These are phyloP conservation scores for Eucalyptus shirleyi DNA, from an alignment of 345 rosid genomes.

Conservation along the genomic window DNA sequence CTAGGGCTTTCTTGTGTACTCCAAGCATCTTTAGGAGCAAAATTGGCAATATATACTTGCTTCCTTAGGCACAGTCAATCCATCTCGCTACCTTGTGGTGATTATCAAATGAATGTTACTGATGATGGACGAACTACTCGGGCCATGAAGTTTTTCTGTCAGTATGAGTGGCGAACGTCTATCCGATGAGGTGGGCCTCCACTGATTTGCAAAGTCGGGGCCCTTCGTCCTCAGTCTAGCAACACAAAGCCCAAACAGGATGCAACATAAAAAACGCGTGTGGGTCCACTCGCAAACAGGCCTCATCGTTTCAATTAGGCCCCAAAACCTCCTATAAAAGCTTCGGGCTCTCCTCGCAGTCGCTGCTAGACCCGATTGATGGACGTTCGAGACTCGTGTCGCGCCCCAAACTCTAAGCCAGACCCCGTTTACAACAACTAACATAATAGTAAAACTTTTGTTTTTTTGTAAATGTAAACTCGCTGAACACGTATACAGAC, in stretches of 20 bases:
- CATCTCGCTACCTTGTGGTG: too few relatives aligned
- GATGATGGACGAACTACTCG: too few relatives aligned
- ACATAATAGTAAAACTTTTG: neutral
- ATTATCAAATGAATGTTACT: too few relatives aligned
- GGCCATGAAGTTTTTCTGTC: too few relatives aligned
- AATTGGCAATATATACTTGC: too few relatives aligned
- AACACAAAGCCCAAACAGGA: neutral
- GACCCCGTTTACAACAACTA: neutral
- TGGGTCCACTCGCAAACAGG: neutral
- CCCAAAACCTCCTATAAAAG: neutral
- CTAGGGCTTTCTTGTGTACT: too few relatives aligned
- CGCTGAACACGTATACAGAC: too few relatives aligned
- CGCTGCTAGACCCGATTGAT: neutral
- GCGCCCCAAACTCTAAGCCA: neutral
- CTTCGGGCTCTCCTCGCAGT: rapidly evolving
- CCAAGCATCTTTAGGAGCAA: too few relatives aligned
- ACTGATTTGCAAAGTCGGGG: neutral
- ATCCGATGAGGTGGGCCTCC: too few relatives aligned
- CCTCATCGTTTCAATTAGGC: neutral
- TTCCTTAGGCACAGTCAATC: too few relatives aligned
- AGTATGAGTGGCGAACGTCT: too few relatives aligned
- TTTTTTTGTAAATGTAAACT: too few relatives aligned
- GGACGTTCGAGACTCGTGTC: neutral
- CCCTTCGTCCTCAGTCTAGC: neutral
- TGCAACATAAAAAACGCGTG: rapidly evolving